phyloP scores from a whole-genome alignment of 176 grass and related monocot species.

The Triticum aestivum region IWGSC_CS_RefSeq_v2.1 NC_057814.1:443849077-443849576 shows the following conservation, averaged over 20 bases:
- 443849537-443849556: conserved; percentile 99
- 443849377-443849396: conserved; percentile 96
- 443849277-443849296: conserved; percentile 16
- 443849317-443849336: conserved; percentile 85
- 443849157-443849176: conserved; percentile 72
- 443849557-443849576: conserved; percentile 91
- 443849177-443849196: conserved; percentile 91
- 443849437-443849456: conserved; percentile 2
- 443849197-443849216: conserved; percentile 99
- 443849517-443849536: conserved; percentile 99
- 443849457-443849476: conserved; percentile 61
- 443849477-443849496: conserved; percentile 99
- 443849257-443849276: conserved; percentile 7
- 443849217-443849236: conserved; percentile 99
- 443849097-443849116: background rate
- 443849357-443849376: conserved; percentile 96
- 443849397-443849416: conserved; percentile 16
- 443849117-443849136: background rate
- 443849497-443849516: conserved; percentile 91
- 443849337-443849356: conserved; percentile 99
- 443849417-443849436: conserved; percentile 4
- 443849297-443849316: conserved; percentile 47
- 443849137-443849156: background rate
- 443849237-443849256: conserved; percentile 49
- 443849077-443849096: conserved; percentile 1